A percentile compares a stretch with the other conserved stretches of the same genome.
phyloP scores from a whole-genome alignment of 2,329 filamentous ascomycete species.

The Emmonsiellopsis sp. region DNA sequence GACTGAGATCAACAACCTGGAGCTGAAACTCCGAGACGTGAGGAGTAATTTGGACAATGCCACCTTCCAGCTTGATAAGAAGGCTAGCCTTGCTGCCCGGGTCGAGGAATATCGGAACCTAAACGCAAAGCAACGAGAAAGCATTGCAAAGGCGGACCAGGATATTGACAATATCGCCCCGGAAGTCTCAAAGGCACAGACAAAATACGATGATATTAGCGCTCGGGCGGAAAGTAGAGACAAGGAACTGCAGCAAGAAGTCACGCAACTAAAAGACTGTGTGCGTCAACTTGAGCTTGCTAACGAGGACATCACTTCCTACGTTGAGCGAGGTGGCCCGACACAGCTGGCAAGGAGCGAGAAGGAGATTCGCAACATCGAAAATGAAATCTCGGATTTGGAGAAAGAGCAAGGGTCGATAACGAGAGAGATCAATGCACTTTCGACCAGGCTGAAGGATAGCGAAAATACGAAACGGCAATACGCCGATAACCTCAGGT shows the following conservation, averaged over 20 bases:
- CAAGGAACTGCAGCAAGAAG: constrained; percentile 60
- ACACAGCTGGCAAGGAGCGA: constrained; percentile 61
- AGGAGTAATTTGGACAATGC: constrained; percentile 63
- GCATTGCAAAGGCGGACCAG: constrained; percentile 59
- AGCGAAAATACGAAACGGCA: constrained; percentile 76
- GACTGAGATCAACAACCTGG: constrained; percentile 58
- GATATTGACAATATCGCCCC: constrained; percentile 69
- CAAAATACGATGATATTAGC: constrained; percentile 67
- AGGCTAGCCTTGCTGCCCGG: constrained; percentile 58
- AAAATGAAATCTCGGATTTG: constrained; percentile 54
- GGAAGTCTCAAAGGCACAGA: constrained; percentile 64
- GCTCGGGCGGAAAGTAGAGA: constrained; percentile 64
- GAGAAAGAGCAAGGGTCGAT: constrained; percentile 61
- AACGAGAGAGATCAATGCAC: constrained; percentile 62
- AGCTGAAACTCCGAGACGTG: constrained; percentile 68
- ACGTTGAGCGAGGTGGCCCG: constrained; percentile 66
- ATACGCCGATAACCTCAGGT: constrained; percentile 81
- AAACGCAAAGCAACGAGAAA: constrained; percentile 58
- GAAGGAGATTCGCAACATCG: constrained; percentile 58
- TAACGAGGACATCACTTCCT: constrained; percentile 69
- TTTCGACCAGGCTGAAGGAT: constrained; percentile 68
- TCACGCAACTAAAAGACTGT: constrained; percentile 62
- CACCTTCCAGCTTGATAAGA: constrained; percentile 71
- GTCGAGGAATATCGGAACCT: constrained; percentile 65
- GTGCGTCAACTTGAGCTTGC: constrained; percentile 68